These are phyloP conservation scores for Antitrichia curtipendula DNA, from an alignment of 225 moss, liverwort and hornwort genomes.

Conservation along the genomic window DNA sequence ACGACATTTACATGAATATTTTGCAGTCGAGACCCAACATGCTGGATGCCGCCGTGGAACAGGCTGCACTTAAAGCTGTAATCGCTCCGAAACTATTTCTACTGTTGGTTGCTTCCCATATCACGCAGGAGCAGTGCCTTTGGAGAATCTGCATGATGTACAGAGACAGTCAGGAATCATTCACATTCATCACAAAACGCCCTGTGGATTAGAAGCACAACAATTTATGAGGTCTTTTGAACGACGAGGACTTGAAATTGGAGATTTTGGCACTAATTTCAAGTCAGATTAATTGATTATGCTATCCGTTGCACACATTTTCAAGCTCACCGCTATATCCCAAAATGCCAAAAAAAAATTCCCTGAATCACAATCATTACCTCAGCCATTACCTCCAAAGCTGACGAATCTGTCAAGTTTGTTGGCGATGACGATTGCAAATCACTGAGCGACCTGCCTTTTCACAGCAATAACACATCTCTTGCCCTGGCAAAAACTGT, in stretches of 20 bases:
- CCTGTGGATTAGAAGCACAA: neutral
- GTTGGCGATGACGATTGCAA: neutral
- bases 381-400: neutral
- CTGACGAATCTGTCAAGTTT: neutral
- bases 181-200: neutral
- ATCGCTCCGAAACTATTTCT: neutral
- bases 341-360: neutral
- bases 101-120: neutral
- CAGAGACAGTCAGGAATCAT: neutral
- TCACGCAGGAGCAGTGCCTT: neutral
- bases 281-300: neutral
- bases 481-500: neutral
- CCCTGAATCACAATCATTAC: neutral
- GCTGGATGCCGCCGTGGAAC: conserved; percentile 19
- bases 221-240: neutral
- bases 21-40: conserved; percentile 31
- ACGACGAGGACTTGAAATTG: neutral
- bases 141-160: neutral
- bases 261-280: neutral
- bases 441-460: neutral
- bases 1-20: conserved; percentile 7
- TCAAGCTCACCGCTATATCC: neutral
- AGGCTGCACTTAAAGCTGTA: conserved; percentile 2
- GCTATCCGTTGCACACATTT: neutral
- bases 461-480: neutral